phyloP scores from a whole-genome alignment of 495 filamentous ascomycete genomes.

The Astrothelium subdiscretum region DNA sequence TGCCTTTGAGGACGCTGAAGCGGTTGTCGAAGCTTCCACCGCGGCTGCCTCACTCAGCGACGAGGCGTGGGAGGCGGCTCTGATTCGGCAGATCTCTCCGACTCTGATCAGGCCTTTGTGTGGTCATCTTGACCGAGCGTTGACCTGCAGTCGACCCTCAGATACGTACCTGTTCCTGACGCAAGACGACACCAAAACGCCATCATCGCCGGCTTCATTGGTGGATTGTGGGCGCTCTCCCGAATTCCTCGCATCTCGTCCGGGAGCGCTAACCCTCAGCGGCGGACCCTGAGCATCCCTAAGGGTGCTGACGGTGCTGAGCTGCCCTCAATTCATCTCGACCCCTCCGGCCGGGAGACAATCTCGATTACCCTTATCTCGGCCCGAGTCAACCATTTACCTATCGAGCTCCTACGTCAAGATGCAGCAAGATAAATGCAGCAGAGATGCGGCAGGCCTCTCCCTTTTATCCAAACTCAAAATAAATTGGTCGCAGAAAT shows the following conservation, averaged over 20 bases:
- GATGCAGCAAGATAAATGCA: background rate
- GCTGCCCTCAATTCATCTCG: too few species aligned
- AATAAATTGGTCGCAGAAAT: slow-evolving; percentile 2
- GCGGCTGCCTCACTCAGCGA: background rate
- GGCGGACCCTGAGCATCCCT: background rate
- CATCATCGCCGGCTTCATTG: background rate
- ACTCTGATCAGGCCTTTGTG: background rate
- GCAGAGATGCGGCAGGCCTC: background rate
- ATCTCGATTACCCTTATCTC: background rate
- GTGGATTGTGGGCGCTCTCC: background rate
- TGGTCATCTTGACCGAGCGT: background rate
- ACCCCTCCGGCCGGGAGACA: background rate
- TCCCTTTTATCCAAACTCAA: background rate
- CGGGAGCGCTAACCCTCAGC: background rate
- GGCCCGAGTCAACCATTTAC: background rate
- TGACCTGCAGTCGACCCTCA: background rate
- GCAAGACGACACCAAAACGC: slow-evolving; percentile 1
- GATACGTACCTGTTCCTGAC: slow-evolving; percentile 1
- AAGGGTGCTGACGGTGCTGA: too few species aligned
- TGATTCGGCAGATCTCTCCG: background rate
- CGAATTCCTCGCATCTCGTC: background rate
- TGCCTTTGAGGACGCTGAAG: background rate
- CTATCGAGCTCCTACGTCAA: background rate
- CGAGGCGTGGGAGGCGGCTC: background rate
- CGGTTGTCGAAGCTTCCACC: background rate